Conservation (phyloP, 2,329 filamentous ascomycete genomes). For the Claviceps quebecensis region DNA sequence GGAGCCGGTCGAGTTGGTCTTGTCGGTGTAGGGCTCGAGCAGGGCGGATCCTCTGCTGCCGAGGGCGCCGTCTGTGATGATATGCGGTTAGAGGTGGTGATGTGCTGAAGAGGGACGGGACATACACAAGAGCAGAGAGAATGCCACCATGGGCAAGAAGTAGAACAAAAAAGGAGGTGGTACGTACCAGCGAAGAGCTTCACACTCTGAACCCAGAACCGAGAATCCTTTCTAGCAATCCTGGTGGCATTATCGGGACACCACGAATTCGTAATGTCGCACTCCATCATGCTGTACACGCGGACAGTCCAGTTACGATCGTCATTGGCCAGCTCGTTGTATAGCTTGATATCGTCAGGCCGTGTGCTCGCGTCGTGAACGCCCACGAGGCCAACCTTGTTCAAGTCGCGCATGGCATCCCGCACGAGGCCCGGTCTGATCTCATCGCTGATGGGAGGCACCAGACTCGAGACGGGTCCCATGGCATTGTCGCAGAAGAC, state of each 20-base stretch:
- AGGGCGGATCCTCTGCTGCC: slow-evolving; percentile 60
- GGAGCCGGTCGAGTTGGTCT: slow-evolving; percentile 44
- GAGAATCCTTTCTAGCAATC: slow-evolving; percentile 29
- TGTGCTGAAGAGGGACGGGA: too few relatives aligned
- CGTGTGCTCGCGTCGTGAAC: slow-evolving; percentile 54
- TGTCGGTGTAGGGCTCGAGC: slow-evolving; percentile 55
- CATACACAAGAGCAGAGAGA: too few relatives aligned
- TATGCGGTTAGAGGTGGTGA: neutral
- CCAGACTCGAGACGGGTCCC: slow-evolving; percentile 42
- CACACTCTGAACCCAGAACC: slow-evolving; percentile 45
- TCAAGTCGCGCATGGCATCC: slow-evolving; percentile 47
- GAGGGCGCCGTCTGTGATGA: slow-evolving; percentile 46
- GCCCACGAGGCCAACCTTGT: slow-evolving; percentile 51
- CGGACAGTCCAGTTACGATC: slow-evolving; percentile 42
- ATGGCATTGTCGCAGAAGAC: slow-evolving; percentile 66
- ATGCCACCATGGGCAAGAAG: neutral
- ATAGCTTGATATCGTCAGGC: slow-evolving; percentile 39
- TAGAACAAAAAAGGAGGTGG: neutral
- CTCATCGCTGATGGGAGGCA: slow-evolving; percentile 40
- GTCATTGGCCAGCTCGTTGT: slow-evolving; percentile 32
- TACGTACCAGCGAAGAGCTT: slow-evolving; percentile 52
- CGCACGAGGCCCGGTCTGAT: slow-evolving; percentile 40
- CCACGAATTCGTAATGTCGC: slow-evolving; percentile 47
- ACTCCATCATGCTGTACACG: slow-evolving; percentile 57
- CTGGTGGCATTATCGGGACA: slow-evolving; percentile 35